These are phyloP conservation scores for Globisporangium uncinulatum DNA, from an alignment of 352 stramenopile species.

Conservation along the genomic window DNA sequence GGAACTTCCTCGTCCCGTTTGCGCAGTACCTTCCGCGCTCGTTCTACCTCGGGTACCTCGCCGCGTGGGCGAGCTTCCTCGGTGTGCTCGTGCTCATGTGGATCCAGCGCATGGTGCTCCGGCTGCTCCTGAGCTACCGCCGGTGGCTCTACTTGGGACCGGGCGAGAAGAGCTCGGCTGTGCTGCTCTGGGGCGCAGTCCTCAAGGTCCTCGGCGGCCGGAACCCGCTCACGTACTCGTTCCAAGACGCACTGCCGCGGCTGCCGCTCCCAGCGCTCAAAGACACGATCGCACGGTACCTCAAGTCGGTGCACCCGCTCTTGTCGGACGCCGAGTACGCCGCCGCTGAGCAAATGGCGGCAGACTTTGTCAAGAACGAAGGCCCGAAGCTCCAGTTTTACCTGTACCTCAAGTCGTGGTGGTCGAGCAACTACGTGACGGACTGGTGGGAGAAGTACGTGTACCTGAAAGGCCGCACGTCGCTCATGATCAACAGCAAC, in stretches of 20 bases:
- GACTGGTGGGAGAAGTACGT: conserved; percentile 91
- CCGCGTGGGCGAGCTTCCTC: conserved; percentile 73
- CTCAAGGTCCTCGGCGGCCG: conserved; percentile 80
- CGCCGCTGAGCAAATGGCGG: conserved; percentile 75
- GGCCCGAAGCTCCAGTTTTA: conserved; percentile 89
- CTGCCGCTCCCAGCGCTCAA: conserved; percentile 92
- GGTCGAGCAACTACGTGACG: conserved; percentile 86
- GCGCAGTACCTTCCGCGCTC: conserved; percentile 49
- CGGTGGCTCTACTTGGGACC: conserved; percentile 82
- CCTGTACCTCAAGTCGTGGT: conserved; percentile 88
- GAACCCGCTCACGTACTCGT: conserved; percentile 86
- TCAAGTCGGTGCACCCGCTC: conserved; percentile 91
- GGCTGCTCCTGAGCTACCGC: conserved; percentile 80
- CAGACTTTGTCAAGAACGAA: conserved; percentile 85
- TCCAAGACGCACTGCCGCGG: conserved; percentile 88
- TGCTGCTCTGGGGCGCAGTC: conserved; percentile 66
- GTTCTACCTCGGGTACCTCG: conserved; percentile 81
- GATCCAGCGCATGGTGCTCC: conserved; percentile 76
- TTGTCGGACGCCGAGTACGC: conserved; percentile 85
- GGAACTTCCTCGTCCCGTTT: conserved; percentile 76
- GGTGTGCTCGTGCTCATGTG: conserved; percentile 83
- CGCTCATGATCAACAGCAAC: conserved; percentile 91
- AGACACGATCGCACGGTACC: conserved; percentile 89
- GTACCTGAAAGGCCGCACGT: conserved; percentile 83
- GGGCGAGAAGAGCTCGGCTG: conserved; percentile 56